Base-by-base conservation (phyloP, 2,329 filamentous ascomycete genomes). In the Aspergillus hortae region DNA sequence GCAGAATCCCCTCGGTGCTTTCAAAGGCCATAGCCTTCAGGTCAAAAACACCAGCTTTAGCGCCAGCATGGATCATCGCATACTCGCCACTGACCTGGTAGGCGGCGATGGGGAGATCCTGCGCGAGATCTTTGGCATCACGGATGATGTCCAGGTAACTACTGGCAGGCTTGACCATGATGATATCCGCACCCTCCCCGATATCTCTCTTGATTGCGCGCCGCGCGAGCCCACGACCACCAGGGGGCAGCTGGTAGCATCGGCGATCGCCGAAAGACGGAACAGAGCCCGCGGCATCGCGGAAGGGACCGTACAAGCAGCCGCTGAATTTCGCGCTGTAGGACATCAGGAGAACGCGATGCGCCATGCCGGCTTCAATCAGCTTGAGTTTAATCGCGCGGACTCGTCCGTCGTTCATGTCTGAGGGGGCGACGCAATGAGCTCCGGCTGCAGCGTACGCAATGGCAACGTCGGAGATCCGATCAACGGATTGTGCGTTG, bases 391-490 rank as follows among this genome's bases (percentile, higher is more conserved):
- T 99, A 73, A 99, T 99, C 56, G 92, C 92, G 53, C 92, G 89
- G 65, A 99, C 95, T 59, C 94, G 88, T 25, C 94, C 94, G 70
- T 99, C 94, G 70, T 97, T 99, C 94, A 99, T 99, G 72, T 99
- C 94, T 1, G 90, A 96, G 2, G 94, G 94, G 0, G 94, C 94
- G 25, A 99, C 91, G 70, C 92, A 97, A 74, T 99, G 94, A 0
- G 92, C 94, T 52, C 94, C 94, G 14, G 94, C 94, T 65, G 87
- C 82, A n/a, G 94, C 94, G 69, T 99, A 99, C 32, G 92, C 90
- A 58, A 97, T 80, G n/a, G 94, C 92, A n/a, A 97, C 92, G 69
- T 97, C 92, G 3, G 89, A 92, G 62, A 99, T 92, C 56, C 94
- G 87, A 67, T 97, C 92, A 7, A 97, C 91, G 3, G 91, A 96